A percentile compares a stretch with the other conserved stretches of the same genome.
These are phyloP conservation scores for Colletotrichum viniferum DNA, from an alignment of 2,329 filamentous ascomycete genomes.

Conservation along the genomic window DNA sequence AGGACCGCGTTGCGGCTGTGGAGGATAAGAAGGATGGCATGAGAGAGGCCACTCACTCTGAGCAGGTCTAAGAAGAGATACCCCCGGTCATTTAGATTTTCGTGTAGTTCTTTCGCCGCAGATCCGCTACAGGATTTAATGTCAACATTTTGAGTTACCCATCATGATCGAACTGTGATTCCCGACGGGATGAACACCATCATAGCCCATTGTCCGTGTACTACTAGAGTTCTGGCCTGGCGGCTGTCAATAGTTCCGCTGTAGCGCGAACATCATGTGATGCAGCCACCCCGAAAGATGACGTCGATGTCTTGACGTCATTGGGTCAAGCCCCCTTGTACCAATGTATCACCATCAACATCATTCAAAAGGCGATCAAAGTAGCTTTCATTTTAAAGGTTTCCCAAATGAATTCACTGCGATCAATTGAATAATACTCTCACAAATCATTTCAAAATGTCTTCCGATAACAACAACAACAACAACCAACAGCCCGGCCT, in stretches of 20 bases:
- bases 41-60: not conserved
- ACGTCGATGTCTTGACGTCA: constrained; percentile 19
- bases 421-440: not conserved
- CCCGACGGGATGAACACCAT: not conserved
- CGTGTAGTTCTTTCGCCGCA: not conserved
- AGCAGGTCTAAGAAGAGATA: not conserved
- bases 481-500: constrained; percentile 56
- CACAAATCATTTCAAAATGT: not conserved
- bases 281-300: not conserved
- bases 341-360: not conserved
- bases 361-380: not conserved
- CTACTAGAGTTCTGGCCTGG: not conserved
- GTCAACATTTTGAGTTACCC: not conserved
- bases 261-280: not conserved
- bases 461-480: constrained; percentile 19
- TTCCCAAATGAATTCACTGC: not conserved
- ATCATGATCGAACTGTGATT: not conserved
- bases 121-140: not conserved
- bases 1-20: constrained; percentile 1
- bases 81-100: not conserved
- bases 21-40: not conserved
- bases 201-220: not conserved
- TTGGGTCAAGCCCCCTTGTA: not conserved
- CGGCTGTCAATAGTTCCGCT: not conserved
- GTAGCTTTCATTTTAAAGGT: not conserved